Conservation (phyloP, 208 protist genomes). For the Phytomonas sp. region DNA sequence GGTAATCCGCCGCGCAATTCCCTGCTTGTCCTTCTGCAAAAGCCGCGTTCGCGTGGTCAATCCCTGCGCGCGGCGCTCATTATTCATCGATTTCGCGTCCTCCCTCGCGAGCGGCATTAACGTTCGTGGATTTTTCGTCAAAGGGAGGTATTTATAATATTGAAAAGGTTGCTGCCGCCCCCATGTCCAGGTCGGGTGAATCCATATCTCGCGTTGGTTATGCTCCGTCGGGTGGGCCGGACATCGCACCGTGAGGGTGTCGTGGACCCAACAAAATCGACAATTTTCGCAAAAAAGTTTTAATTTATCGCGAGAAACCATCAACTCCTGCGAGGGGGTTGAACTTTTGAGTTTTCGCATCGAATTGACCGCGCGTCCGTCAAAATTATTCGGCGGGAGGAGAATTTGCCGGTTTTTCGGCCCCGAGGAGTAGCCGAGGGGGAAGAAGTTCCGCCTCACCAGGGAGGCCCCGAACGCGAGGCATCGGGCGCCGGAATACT, state of each 20-base stretch:
- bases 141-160: conserved; percentile 80
- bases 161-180: conserved; percentile 77
- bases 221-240: conserved; percentile 54
- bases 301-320: conserved; percentile 54
- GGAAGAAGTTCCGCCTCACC: conserved; percentile 55
- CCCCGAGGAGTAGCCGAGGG: conserved; percentile 51
- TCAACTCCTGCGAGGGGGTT: conserved; percentile 41
- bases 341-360: conserved; percentile 58
- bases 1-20: conserved; percentile 61
- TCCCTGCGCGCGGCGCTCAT: conserved; percentile 65
- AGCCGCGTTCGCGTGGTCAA: conserved; percentile 62
- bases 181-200: conserved; percentile 82
- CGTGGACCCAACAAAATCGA: conserved; percentile 67
- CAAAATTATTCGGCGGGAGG: conserved; percentile 50
- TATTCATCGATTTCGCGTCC: conserved; percentile 82
- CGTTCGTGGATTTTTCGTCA: conserved; percentile 67
- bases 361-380: conserved; percentile 41
- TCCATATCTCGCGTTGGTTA: conserved; percentile 81
- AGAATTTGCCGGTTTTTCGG: conserved; percentile 62
- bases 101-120: conserved; percentile 62
- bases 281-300: conserved; percentile 75
- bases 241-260: conserved; percentile 72
- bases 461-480: conserved; percentile 14
- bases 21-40: conserved; percentile 49
- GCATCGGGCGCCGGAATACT: conserved; percentile 1